phyloP scores from a whole-genome alignment of 306 rosid genomes.

The Citrullus mucosospermus region DNA sequence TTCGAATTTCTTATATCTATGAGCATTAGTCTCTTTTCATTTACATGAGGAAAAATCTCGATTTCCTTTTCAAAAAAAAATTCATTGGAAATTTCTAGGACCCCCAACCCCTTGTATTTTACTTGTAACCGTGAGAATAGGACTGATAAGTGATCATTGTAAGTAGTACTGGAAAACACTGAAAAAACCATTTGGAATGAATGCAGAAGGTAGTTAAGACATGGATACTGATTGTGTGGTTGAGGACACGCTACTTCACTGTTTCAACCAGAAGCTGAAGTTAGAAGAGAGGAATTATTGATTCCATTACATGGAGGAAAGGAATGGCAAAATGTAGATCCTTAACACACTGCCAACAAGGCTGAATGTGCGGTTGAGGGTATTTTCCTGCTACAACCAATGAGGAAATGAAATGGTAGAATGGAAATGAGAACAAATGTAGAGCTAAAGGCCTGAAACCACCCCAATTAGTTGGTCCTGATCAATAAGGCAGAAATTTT shows the following conservation, averaged over 20 bases:
- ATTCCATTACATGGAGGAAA: neutral
- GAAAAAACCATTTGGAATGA: neutral
- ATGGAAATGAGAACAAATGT: neutral
- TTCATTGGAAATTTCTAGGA: neutral
- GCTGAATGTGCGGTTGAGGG: neutral
- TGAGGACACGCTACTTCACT: too few relatives aligned
- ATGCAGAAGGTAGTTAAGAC: neutral
- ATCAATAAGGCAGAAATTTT: neutral
- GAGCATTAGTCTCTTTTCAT: too few relatives aligned
- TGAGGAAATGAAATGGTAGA: neutral
- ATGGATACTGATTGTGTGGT: neutral
- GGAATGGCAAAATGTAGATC: neutral
- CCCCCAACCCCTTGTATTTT: neutral
- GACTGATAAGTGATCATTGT: neutral
- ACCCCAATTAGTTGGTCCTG: neutral
- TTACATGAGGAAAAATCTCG: too few relatives aligned
- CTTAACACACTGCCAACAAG: neutral
- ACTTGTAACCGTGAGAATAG: neutral
- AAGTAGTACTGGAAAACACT: neutral
- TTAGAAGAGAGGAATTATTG: neutral
- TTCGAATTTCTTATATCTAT: too few relatives aligned
- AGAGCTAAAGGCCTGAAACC: neutral
- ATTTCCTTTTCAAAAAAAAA: neutral
- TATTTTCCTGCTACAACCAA: neutral
- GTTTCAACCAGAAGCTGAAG: neutral